Evolutionary conservation across 495 filamentous ascomycete genomes (phyloP), one percentile per base, ranked within the genome.

Genomic region (Annulohypoxylon nitens): DNA sequence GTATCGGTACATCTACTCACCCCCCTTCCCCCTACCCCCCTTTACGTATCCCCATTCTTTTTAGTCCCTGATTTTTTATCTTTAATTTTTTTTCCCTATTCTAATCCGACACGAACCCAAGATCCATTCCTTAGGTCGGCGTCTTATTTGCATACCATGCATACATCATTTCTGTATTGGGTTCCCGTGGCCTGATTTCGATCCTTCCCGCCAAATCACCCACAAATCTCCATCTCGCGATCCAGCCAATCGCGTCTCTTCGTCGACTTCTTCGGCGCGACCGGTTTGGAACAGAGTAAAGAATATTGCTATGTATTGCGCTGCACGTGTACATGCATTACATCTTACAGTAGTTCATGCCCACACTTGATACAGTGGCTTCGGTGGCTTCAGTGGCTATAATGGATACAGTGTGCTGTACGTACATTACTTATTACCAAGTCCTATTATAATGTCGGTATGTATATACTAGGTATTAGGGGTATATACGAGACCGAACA

Each of bases 151-250:
- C 41, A 59, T 65, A 54, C 48, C 39, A 30, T 26, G 33, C n/a
- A 51, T 51, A 25, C 18, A 51, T 25, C 63, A 58, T 57, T 45
- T 20, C 25, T 39, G 43, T 36, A 61, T 48, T 67, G 48, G 64
- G 51, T 60, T 41, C 51, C 55, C 39, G 61, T 69, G 71, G 55
- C 41, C 71, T 69, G 53, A 66, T 74, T 66, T 66, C 39, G 50
- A 74, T 69, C 66, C 71, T 74, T 66, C 66, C 71, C 55, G 62
- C 64, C 60, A 61, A 67, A 39, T 60, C 43, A 36, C 53, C 30
- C 53, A 37, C 50, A 54, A 54, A 14, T 61, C 30, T 41, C 62
- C 25, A 37, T 61, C 55, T 23, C 18, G 14, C 12, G 30, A 72
- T 36, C 23, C 55, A 16, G 20, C 70, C 61, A 73, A 69, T 69